Evolutionary conservation across 164 flowering plant species (phyloP), one percentile per base, ranked within the genome.

Genomic region (Vitis cinerea): DNA sequence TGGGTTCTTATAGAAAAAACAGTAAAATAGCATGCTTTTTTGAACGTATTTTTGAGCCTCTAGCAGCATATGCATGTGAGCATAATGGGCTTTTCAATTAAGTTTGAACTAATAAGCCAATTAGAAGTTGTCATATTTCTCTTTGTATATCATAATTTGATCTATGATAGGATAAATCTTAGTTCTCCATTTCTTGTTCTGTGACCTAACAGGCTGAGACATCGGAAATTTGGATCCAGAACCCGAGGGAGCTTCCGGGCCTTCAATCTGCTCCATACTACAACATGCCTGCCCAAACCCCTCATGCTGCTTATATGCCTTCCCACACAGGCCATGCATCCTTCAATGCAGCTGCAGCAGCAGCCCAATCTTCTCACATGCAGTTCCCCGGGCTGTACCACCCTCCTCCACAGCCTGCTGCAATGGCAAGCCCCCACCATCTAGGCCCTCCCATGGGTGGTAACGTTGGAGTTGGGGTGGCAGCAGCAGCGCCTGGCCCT

Each of bases 181-280:
- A 58, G 61, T 14, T 61, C 37, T 61, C 44, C 7, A 12, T 57
- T 55, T 63, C n/a, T 37, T 62, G 30, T 30, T 57, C 27, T 67
- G 19, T 61, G 56, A 27, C 53, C 59, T 61, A 16, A 66, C 89
- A 95, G 99, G 97, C 90, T 0, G 99, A 92, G 73, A 76, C 93
- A 51, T 89, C 97, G 3, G 98, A 93, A 81, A 72, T 91, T 8
- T 91, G 99, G 99, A 79, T 95, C 62, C 94, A 87, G 79, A 91
- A 86, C 68, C 88, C 90, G 4, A 83, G 98, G 78, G 99, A 91
- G 31, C 64, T 82, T 51, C 80, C 88, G 3, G 82, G 89, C 12
- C 1, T 92, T 84, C 99, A 91, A 57, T 84, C 97, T 1, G 73
- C 84, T 37, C 86, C 90, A 59, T 95, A 87, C 74, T 95, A 88